phyloP scores from a whole-genome alignment of 106 monocot genomes.

The Iris macrosiphon region DNA sequence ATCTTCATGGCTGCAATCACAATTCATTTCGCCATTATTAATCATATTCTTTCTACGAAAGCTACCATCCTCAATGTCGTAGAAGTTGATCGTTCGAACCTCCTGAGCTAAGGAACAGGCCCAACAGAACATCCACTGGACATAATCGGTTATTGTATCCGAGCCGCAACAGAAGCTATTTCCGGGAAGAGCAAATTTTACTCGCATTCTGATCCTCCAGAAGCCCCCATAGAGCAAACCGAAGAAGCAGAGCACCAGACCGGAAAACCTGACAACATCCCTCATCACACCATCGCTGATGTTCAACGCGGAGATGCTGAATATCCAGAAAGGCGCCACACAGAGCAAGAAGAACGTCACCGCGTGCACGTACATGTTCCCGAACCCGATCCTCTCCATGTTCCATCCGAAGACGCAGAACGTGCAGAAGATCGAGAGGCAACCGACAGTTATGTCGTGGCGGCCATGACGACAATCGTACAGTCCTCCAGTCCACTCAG shows the following conservation, averaged over 20 bases:
- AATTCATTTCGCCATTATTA: no score
- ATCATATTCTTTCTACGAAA: no score
- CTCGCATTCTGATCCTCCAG: constrained; percentile 12
- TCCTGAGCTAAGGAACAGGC: constrained; percentile 1
- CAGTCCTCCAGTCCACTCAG: constrained; percentile 14
- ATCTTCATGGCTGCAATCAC: no score
- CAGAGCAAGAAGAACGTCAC: constrained; percentile 12
- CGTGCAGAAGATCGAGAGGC: constrained; percentile 11
- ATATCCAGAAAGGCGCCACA: constrained; percentile 9
- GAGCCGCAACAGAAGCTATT: constrained; percentile 3
- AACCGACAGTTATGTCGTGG: not conserved
- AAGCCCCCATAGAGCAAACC: constrained; percentile 12
- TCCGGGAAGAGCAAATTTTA: constrained; percentile 1
- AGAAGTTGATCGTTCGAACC: not conserved
- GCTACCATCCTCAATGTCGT: not conserved
- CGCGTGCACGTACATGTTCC: constrained; percentile 16
- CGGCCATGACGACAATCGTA: constrained; percentile 15
- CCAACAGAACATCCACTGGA: constrained; percentile 8
- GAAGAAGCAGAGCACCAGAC: constrained; percentile 2
- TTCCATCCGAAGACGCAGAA: constrained; percentile 18
- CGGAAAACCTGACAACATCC: not conserved
- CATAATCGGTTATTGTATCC: not conserved
- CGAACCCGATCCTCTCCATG: constrained; percentile 17
- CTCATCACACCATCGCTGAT: constrained; percentile 7
- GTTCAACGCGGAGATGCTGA: constrained; percentile 6